Conservation (phyloP, 176 grass and related monocot genomes). For the Metroxylon sagu region DNA sequence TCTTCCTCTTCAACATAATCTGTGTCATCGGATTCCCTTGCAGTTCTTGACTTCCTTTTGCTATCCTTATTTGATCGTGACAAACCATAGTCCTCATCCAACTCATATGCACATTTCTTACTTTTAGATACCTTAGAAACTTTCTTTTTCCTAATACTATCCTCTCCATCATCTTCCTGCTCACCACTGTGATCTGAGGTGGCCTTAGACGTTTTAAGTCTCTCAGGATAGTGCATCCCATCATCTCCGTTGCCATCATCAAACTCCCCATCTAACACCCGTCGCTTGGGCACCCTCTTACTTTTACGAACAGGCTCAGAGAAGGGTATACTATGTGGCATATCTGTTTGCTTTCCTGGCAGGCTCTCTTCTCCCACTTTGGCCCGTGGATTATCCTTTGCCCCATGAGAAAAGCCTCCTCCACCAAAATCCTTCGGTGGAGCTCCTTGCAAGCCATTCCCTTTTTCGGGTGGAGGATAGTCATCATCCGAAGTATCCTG, state of each 20-base stretch:
- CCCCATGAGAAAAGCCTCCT: constrained; percentile 24
- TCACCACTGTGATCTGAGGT: constrained; percentile 9
- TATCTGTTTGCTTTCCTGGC: constrained; percentile 26
- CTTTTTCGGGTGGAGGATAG: constrained; percentile 15
- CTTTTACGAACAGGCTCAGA: constrained; percentile 67
- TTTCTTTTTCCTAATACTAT: constrained; percentile 31
- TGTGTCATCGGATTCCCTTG: constrained; percentile 28
- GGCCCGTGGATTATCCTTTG: constrained; percentile 30
- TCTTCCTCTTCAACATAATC: constrained; percentile 56
- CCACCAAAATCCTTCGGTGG: constrained; percentile 25
- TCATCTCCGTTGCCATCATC: constrained; percentile 28
- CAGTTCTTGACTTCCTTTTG: constrained; percentile 34
- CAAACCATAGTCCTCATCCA: constrained; percentile 32
- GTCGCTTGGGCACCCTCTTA: constrained; percentile 56
- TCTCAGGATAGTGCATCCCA: constrained; percentile 27
- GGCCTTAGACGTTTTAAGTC: constrained; percentile 25
- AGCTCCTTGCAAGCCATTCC: constrained; percentile 29
- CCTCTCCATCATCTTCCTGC: constrained; percentile 27
- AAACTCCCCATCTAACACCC: constrained; percentile 34
- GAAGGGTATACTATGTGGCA: constrained; percentile 20
- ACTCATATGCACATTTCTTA: constrained; percentile 19
- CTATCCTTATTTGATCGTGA: constrained; percentile 28
- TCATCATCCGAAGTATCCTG: constrained; percentile 1
- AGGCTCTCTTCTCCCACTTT: constrained; percentile 24
- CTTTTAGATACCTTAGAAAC: constrained; percentile 29